Conservation (phyloP, 352 stramenopile genomes). For the Detonula confervacea region DNA sequence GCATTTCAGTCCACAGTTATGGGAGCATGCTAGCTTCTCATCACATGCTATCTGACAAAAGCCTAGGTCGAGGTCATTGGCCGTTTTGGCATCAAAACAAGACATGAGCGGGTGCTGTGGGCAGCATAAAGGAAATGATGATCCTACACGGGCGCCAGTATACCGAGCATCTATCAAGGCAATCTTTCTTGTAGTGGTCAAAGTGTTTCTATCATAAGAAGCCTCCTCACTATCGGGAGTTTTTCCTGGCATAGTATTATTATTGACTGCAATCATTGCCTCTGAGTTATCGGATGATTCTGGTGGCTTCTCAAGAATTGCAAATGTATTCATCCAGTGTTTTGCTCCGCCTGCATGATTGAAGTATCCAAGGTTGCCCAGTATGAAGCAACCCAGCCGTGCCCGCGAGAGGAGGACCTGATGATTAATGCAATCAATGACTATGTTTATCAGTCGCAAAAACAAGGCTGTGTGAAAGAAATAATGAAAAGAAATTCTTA, state of each 20-base stretch:
- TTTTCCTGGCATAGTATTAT: not conserved
- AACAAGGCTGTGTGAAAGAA: not conserved
- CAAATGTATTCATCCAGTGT: constrained; percentile 88
- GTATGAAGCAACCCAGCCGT: constrained; percentile 88
- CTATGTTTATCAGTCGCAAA: not conserved
- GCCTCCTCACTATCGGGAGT: not conserved
- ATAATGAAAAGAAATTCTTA: not conserved
- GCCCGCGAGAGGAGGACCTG: constrained; percentile 87
- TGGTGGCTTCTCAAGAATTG: constrained; percentile 69
- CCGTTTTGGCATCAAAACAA: constrained; percentile 48
- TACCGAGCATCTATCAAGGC: constrained; percentile 60
- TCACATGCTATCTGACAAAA: constrained; percentile 88
- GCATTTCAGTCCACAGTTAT: constrained; percentile 84
- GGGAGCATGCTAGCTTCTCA: constrained; percentile 79
- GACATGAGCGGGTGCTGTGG: constrained; percentile 77
- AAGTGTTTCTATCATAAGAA: not conserved
- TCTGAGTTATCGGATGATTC: constrained; percentile 50
- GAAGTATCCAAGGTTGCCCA: constrained; percentile 89
- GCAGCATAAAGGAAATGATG: constrained; percentile 86
- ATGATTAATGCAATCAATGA: not conserved
- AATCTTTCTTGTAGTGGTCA: constrained; percentile 54
- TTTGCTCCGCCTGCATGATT: constrained; percentile 48
- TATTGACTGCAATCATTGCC: constrained; percentile 17
- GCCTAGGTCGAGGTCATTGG: constrained; percentile 79
- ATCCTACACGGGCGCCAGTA: constrained; percentile 72